These are phyloP conservation scores for Cryptococcus wingfieldii DNA, from an alignment of 1,284 basidiomycete species.

Conservation along the genomic window DNA sequence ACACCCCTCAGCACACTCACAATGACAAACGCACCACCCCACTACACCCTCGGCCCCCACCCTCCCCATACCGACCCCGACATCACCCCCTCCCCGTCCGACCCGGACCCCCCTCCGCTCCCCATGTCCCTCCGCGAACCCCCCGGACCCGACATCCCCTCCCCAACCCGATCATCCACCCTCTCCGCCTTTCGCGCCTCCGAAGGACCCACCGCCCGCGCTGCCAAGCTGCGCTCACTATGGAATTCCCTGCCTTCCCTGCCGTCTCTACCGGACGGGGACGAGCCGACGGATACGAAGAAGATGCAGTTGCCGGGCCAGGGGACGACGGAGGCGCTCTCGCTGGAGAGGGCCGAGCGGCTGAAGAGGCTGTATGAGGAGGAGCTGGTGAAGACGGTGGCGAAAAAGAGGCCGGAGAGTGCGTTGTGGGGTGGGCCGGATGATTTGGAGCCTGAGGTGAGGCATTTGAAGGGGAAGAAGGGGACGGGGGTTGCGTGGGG, in stretches of 20 bases:
- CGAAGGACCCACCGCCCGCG: constrained; percentile 41
- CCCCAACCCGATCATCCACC: constrained; percentile 22
- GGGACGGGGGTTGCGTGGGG: constrained; percentile 62
- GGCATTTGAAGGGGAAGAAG: constrained; percentile 30
- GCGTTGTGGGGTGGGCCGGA: constrained; percentile 53
- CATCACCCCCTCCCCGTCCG: constrained; percentile 1
- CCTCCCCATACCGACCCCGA: constrained; percentile 9
- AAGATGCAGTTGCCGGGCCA: constrained; percentile 46
- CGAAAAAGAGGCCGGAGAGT: constrained; percentile 40
- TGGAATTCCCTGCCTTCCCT: constrained; percentile 46
- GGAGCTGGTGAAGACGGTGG: constrained; percentile 65
- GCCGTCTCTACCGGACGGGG: constrained; percentile 23
- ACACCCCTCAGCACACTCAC: too few relatives aligned
- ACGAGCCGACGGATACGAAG: constrained; percentile 32
- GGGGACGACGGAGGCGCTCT: constrained; percentile 52
- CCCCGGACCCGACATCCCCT: constrained; percentile 29
- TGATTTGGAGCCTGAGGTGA: constrained; percentile 44
- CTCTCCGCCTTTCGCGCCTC: constrained; percentile 42
- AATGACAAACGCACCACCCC: not conserved
- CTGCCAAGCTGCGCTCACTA: constrained; percentile 42
- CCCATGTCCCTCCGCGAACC: constrained; percentile 29
- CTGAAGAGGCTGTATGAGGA: constrained; percentile 69
- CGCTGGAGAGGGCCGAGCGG: constrained; percentile 63
- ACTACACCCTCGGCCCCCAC: constrained; percentile 11
- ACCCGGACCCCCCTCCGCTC: constrained; percentile 9